Evolutionary conservation across 208 protist genomes (phyloP), one percentile per base, ranked within the genome.

Genomic region (Leishmania major): DNA sequence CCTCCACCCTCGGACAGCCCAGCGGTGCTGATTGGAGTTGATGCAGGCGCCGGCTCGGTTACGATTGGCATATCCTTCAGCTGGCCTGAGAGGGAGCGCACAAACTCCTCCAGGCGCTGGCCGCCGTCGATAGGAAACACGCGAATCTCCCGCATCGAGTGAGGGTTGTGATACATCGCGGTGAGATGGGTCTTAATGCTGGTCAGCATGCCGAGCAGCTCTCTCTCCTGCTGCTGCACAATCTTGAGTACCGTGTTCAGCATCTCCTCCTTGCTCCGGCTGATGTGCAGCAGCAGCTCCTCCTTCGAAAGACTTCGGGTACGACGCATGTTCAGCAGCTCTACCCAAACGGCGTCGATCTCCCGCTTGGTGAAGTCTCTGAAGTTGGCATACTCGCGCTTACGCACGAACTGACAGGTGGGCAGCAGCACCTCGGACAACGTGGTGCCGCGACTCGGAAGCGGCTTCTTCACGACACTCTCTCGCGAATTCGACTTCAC

Each of bases 281-380:
- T 66, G 25, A 90, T 40, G 7, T 86, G 53, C 47, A 89, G 71
- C 60, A 90, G 69, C 53, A 96, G 83, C 79, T 94, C 93, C 72
- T 96, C 93, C 70, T 84, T 72, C 35, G 89, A 82, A 72, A 93
- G 75, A 3, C 91, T 87, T 13, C 84, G 43, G 6, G 55, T 81
- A 74, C 88, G 84, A 28, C 89, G 90, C 75, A 89, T 0, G 60
- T 83, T 85, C 59, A 92, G 82, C 82, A 96, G 79, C 75, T 94
- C 93, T 69, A 83, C 84, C 93, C 93, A 96, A 1, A 96, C 28
- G 40, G 81, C 76, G 77, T 96, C 91, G 22, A 96, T 74, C 83
- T 96, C 93, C 15, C 85, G 80, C 77, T 90, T 89, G 8, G 82
- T 88, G 84, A 87, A 93, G 55, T 87, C 82, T 72, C 89, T 90